Evolutionary conservation across 306 rosid genomes (phyloP), one percentile per base, ranked within the genome.

Genomic region (Trifolium subterraneum): DNA sequence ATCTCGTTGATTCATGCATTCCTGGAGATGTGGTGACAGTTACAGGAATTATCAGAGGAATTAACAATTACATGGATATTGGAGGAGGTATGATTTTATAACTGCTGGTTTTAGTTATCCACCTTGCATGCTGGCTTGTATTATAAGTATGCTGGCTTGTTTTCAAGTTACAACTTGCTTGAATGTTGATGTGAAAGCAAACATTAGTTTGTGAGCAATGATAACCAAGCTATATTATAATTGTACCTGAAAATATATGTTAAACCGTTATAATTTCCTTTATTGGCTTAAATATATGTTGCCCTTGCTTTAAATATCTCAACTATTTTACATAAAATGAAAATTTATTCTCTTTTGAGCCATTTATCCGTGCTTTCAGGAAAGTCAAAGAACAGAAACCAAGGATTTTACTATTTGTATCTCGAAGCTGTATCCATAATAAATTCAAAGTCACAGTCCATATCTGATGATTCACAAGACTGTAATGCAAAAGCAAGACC

Each of bases 21-120:
- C 97, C 98, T 64, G 97, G 98, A 79, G 96, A 94, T 68, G 95
- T 92, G 80, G 94, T 94, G 85, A 91, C 97, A 71, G 97, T 90
- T 72, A 86, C 93, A 44, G 98, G 98, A 82, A 88, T 92, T 54
- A 86, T 91, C 70, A 88, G 88, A 83, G 97, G 92, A 78, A 91
- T 91, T 77, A 94, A 90, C 77, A 86, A 82, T 85, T 91, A 90
- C 90, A 90, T 94, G 96, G 98, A 94, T 83, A 87, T 91, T 80
- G 97, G 96, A 74, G 98, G 98, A 86, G 96, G 98, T 94, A 83
- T 70, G 73, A 1, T 47, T 68, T 59, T 58, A 38, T 47, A 69
- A 36, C 25, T 23, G 58, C 70, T 52, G 64, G 56, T 41, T 75
- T 72, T 72, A 45, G 42, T 78, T 41, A 71, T 78, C 10, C 44